Percentiles rank a stretch among this genome's conserved stretches.
Conservation (phyloP, 371 early-diverging fungal species). For the Choanephora cucurbitarum region DNA sequence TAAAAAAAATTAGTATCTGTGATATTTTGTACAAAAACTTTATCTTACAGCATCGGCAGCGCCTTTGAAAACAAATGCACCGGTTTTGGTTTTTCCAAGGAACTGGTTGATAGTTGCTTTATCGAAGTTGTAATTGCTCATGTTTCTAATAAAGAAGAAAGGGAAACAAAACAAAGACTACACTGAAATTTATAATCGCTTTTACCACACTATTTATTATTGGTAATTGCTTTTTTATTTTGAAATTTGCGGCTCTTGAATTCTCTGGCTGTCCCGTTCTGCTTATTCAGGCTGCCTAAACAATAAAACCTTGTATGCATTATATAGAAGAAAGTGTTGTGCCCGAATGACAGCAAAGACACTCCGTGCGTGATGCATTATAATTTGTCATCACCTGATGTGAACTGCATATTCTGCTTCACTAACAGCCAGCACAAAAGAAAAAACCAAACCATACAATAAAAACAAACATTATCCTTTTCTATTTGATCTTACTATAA, state of each 20-base stretch:
- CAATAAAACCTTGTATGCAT: background rate
- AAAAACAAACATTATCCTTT: too few relatives aligned
- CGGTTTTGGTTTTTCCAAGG: conserved; percentile 9
- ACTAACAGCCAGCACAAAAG: too few relatives aligned
- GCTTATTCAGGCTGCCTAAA: too few relatives aligned
- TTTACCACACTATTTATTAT: background rate
- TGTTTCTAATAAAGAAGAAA: conserved; percentile 12
- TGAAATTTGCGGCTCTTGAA: background rate
- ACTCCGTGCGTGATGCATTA: too few relatives aligned
- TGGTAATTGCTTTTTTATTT: background rate
- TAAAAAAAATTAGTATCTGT: background rate
- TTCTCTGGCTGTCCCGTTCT: too few relatives aligned
- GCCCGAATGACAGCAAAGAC: too few relatives aligned
- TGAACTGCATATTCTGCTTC: too few relatives aligned
- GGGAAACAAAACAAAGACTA: conserved; percentile 5
- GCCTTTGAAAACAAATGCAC: conserved; percentile 11
- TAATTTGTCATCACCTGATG: too few relatives aligned
- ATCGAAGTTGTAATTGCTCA: conserved; percentile 16
- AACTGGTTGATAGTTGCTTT: conserved; percentile 11
- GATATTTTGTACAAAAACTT: background rate
- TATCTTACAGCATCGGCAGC: conserved; percentile 16
- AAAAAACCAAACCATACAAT: too few relatives aligned
- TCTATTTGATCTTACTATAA: too few relatives aligned
- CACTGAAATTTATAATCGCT: background rate
- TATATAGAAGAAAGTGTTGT: background rate